Conservation (phyloP, 2,329 filamentous ascomycete genomes). For the Simplicillium aogashimaense region DNA sequence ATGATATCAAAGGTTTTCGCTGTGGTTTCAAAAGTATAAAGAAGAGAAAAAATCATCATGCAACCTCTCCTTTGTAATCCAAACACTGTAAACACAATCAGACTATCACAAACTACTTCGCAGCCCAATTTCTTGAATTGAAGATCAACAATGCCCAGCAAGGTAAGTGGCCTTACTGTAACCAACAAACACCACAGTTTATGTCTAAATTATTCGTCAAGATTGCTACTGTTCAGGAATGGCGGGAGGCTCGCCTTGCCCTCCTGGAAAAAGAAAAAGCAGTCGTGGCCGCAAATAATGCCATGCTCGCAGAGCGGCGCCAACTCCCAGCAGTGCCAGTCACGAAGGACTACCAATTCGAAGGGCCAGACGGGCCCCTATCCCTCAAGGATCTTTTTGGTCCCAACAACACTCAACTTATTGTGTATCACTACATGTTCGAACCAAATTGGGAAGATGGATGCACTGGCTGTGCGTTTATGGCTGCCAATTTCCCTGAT, state of each 20-base stretch:
- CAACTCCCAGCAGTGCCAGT: slow-evolving; percentile 22
- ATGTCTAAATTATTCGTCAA: too few relatives aligned
- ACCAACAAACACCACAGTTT: too few relatives aligned
- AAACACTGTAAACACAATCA: too few relatives aligned
- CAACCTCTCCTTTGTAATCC: too few relatives aligned
- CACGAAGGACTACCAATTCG: slow-evolving; percentile 19
- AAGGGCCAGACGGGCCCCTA: slow-evolving; percentile 13
- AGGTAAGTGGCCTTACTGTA: too few relatives aligned
- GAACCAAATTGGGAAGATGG: slow-evolving; percentile 14
- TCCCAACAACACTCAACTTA: slow-evolving; percentile 14
- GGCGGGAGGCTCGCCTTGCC: slow-evolving; percentile 13
- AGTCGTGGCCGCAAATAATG: slow-evolving; percentile 9
- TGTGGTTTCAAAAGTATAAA: too few relatives aligned
- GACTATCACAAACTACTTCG: too few relatives aligned
- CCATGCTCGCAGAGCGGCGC: slow-evolving; percentile 14
- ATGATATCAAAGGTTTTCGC: too few relatives aligned
- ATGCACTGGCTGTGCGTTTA: slow-evolving; percentile 22
- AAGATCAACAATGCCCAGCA: too few relatives aligned
- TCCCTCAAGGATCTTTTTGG: slow-evolving; percentile 14
- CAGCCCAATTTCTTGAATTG: too few relatives aligned
- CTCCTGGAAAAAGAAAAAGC: slow-evolving; percentile 16
- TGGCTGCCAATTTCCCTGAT: slow-evolving; percentile 22
- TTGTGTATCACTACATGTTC: slow-evolving; percentile 31
- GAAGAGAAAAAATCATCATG: too few relatives aligned
- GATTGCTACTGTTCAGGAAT: slow-evolving; percentile 14